Conservation (phyloP, 2,329 filamentous ascomycete genomes). For the Penicillium decumbens region DNA sequence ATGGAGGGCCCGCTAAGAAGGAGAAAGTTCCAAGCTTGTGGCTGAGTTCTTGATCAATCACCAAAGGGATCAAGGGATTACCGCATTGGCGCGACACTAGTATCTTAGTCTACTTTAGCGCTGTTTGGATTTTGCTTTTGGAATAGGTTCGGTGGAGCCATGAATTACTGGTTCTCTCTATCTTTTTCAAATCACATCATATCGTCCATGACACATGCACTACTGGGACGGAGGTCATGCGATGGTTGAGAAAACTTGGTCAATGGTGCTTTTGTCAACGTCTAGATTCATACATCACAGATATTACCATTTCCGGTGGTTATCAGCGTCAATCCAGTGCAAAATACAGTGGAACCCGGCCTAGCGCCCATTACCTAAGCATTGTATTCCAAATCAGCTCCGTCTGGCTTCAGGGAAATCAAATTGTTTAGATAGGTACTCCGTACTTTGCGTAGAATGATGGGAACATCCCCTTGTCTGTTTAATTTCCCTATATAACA, state of each 20-base stretch:
- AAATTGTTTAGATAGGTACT: conserved; percentile 5
- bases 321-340: neutral
- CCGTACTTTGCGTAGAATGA: neutral
- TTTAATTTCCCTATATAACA: neutral
- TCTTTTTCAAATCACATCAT: neutral
- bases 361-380: conserved; percentile 12
- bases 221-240: no score
- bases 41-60: conserved; percentile 14
- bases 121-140: neutral
- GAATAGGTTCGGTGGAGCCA: neutral
- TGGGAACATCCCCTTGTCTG: no score
- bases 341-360: neutral
- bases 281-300: neutral
- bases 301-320: neutral
- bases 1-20: neutral
- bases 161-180: neutral
- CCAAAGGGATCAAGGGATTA: neutral
- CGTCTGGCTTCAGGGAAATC: conserved; percentile 14
- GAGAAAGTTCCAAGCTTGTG: conserved; percentile 16
- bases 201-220: neutral
- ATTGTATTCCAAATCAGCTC: conserved; percentile 16
- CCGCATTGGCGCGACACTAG: neutral
- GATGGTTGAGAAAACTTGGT: neutral
- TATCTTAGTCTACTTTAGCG: neutral
- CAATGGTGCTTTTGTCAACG: neutral